Base-by-base conservation (phyloP, 495 filamentous ascomycete species). In the Aspergillus conjunctus region DNA sequence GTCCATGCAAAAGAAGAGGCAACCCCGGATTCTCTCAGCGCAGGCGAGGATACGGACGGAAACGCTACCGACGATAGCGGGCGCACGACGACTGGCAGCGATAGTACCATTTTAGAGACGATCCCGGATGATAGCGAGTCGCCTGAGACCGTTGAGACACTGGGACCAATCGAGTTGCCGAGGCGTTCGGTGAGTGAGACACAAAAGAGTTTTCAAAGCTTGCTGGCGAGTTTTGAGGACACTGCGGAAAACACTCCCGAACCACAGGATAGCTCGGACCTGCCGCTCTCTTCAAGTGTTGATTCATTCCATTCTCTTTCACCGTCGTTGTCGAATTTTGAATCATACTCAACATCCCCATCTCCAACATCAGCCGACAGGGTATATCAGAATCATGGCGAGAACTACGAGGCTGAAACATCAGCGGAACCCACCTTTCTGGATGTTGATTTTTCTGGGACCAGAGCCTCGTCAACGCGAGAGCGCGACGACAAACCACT, bases 281-380 rank as follows among this genome's bases (percentile, higher is more conserved):
- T 66, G 6, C 64, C 71, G n/a, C 65, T 80, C 7, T 73, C 87
- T 45, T 87, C 86, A 49, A 88, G 82, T 59, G 75, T 79, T 11
- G 83, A 86, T 31, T 86, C 84, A 5, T 83, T 85, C 54, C 81
- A 86, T 61, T 90, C 88, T 4, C 82, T 85, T 64, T 79, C 71
- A 22, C 58, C 60, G 14, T 52, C 59, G 37, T 9, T 49, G 45
- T n/a, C 53, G 54, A 12, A 55, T 60, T 57, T 56, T 5, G 61
- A 63, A 20, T 49, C 66, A 2, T 64, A 59, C 45, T 65, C 67
- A 4, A 58, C 56, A 12, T 70, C 67, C 11, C 67, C 64, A 7
- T 63, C 70, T 44, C 59, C 72, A 21, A 61, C 66, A 12, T 67
- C 73, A 22, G 66, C 68, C 31, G 70, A 75, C 53, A 58, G 67